Conservation (phyloP, 1,284 basidiomycete species). For the Laetiporus sulphureus region DNA sequence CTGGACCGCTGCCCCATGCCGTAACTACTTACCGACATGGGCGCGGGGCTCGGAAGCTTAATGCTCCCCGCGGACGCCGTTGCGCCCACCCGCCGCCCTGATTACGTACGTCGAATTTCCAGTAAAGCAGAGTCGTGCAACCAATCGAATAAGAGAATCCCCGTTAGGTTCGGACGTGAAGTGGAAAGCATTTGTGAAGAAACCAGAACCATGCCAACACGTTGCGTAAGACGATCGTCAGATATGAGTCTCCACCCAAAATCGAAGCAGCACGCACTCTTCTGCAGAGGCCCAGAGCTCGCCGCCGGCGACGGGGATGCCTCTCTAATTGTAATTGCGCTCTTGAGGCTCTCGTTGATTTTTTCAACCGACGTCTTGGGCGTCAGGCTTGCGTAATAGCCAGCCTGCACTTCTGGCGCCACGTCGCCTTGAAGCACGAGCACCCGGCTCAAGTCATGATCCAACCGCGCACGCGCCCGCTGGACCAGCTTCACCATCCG, state of each 20-base stretch:
- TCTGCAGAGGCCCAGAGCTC: slow-evolving; percentile 16
- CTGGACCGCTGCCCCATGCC: slow-evolving; percentile 19
- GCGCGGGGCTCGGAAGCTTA: slow-evolving; percentile 32
- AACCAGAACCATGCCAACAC: not conserved
- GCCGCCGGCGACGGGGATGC: slow-evolving; percentile 15
- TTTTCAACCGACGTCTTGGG: slow-evolving; percentile 37
- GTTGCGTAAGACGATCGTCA: not conserved
- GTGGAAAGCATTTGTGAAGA: not conserved
- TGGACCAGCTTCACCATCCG: slow-evolving; percentile 46
- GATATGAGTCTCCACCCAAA: not conserved
- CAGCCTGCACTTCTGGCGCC: slow-evolving; percentile 26
- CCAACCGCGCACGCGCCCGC: slow-evolving; percentile 47
- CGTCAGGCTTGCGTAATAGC: slow-evolving; percentile 18
- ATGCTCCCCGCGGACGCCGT: slow-evolving; percentile 23
- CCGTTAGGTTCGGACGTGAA: not conserved
- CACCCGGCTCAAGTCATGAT: slow-evolving; percentile 48
- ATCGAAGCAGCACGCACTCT: slow-evolving; percentile 20
- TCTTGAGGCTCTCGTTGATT: slow-evolving; percentile 43
- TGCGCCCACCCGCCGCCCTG: slow-evolving; percentile 21
- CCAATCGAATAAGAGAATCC: not conserved
- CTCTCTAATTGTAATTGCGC: slow-evolving; percentile 29
- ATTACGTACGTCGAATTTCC: not conserved
- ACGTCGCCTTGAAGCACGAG: slow-evolving; percentile 49
- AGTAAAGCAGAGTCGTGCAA: not conserved
- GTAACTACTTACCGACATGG: slow-evolving; percentile 13